Base-by-base conservation (phyloP, 225 moss, liverwort and hornwort species). In the Physcomitrellopsis africana region DNA sequence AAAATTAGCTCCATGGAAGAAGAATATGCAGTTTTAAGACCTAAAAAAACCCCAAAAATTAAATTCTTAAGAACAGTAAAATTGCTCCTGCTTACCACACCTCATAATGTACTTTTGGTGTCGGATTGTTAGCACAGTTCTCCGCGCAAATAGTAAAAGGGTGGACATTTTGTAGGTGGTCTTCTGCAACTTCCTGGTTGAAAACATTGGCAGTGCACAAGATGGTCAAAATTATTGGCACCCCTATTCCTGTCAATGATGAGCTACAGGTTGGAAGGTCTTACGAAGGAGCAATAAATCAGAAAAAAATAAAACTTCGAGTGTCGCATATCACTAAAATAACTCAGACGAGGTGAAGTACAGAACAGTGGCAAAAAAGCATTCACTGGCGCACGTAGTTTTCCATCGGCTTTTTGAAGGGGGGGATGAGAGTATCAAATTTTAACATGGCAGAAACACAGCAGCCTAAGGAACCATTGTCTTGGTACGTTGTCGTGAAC, bases 401-500 rank as follows among this genome's bases (percentile, higher is more conserved):
- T 23, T 10, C 59, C 3, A 14, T 11, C 4, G 45, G 20, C 3
- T 15, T 49, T 13, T 49, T 49, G 11, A 49, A 11, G 48, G 15
- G 48, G 48, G 15, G 3, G 48, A 11, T 49, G 2, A 15, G 48
- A 5, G 48, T 37, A 37, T 37, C 32, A 13, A 5, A 15, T 22
- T 19, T 11, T 64, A 22, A 64, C 16, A 22, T 18, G 22, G 45
- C 22, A 12, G 45, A 46, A 46, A 64, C 7, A 45, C 15, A 44
- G 64, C 44, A 64, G 44, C 44, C 45, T 23, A 32, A 67, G 48
- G 19, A 20, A 24, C 53, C 72, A 68, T 24, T 67, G n/a, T 67
- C 47, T 0, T 77, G 78, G n/a, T 55, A 68, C 0, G 7, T 62
- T 49, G n/a, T 48, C 72, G 49, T 47, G 14, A 72, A 37, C 8